Base-by-base conservation (phyloP, 176 grass and related monocot genomes). In the Bothriochloa decipiens region DNA sequence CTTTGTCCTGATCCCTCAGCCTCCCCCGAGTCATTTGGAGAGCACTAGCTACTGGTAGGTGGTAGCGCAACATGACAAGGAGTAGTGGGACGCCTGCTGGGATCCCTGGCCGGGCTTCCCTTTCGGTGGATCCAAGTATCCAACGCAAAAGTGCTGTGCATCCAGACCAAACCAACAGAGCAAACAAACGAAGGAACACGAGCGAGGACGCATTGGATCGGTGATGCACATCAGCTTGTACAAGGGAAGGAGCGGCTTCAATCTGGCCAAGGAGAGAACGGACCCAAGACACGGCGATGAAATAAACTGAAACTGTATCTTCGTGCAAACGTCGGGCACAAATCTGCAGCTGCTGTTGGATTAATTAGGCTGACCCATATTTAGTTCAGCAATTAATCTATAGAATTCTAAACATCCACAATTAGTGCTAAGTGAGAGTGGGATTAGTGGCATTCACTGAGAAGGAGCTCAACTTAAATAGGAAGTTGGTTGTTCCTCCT, bases 121-220 rank as follows among this genome's bases (percentile, higher is more conserved):
- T 74, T 83, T 83, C 57, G 26, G 70, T 75, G 18, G 57, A 83
- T 64, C 81, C 69, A 33, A 11, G 17, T 64, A 49, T 75, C 46
- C 28, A 50, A 23, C 25, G 18, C 58, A 45, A 29, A 28, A 20
- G 25, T 13, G 26, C 6, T 20, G 14, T 20, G 23, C n/a, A 17
- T 43, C 23, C 37, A 64, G 52, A 64, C 17, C 26, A 22, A 33
- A 33, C 10, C 26, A 15, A 47, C 47, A 13, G 33, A 20, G 43
- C 20, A 35, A 53, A 7, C 27, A 20, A 35, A 10, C 13, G 2
- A 17, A 29, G 26, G 42, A 61, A 52, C 49, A 18, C 47, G 14
- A 45, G 43, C 45, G 45, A 18, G 16, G 49, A 17, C 6, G 52
- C 52, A 57, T 53, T 18, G 49, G 50, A 20, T 20, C 50, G 50